Evolutionary conservation across 352 stramenopile genomes (phyloP), one percentile per base, ranked within the genome.

Genomic region (Hyaloperonospora brassicae): DNA sequence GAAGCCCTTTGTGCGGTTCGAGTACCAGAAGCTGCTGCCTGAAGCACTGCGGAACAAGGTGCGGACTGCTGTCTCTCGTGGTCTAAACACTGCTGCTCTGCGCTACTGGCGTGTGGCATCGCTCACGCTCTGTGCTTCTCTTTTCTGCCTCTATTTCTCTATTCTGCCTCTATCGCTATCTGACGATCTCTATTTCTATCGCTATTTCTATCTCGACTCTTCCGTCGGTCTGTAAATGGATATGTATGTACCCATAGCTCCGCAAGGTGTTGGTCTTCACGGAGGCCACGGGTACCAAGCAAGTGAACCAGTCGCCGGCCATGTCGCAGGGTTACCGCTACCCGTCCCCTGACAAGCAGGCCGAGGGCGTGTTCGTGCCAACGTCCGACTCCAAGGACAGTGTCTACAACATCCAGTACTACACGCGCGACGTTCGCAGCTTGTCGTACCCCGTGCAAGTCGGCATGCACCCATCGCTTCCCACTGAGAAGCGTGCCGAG

Each of bases 341-440:
- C 54, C 85, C 85, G 30, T 76, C 85, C 50, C 85, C 85, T 6
- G 64, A 75, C 52, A 87, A 73, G 64, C 78, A 89, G 64, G 59
- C 76, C 1, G 68, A 78, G 43, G 65, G 74, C 23, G 75, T 81
- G 36, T 73, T 83, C 64, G 82, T 93, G 55, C 85, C 85, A 27
- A 81, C 79, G 23, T 70, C 52, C 31, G 79, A 86, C 36, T 72
- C 54, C 39, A 92, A 91, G 66, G 85, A 89, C 34, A 73, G 68
- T 56, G 54, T 91, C 45, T 95, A 94, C 78, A 89, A 89, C 64
- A 95, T 62, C 39, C 65, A 93, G 38, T 95, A 93, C 77, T 95
- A 95, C 70, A 93, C 84, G 73, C 81, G 85, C 55, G 85, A 95
- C 59, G 76, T 87, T 43, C 78, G 79, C 47, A 76, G 83, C 61